These are phyloP conservation scores for Exophiala spinifera DNA, from an alignment of 2,329 filamentous ascomycete genomes.

Conservation along the genomic window DNA sequence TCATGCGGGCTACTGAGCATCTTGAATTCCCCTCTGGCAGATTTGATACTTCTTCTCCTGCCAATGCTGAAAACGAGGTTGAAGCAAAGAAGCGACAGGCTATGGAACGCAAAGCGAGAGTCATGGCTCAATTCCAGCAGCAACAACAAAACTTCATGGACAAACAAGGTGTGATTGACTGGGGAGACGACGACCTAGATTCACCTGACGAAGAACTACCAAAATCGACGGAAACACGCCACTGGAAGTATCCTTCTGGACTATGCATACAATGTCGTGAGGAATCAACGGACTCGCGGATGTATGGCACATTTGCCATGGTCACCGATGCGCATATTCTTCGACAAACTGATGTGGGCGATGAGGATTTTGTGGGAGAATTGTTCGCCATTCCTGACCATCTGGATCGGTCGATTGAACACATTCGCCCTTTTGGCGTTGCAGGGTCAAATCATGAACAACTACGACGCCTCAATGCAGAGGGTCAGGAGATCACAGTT, in stretches of 20 bases:
- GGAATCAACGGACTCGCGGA: conserved; percentile 80
- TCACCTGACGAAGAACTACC: conserved; percentile 53
- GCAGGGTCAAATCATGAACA: conserved; percentile 78
- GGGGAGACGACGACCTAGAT: conserved; percentile 78
- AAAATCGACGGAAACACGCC: conserved; percentile 61
- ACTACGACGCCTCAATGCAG: conserved; percentile 71
- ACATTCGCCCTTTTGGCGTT: conserved; percentile 83
- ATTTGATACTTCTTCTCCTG: conserved; percentile 79
- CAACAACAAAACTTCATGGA: conserved; percentile 94
- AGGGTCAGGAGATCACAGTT: conserved; percentile 66
- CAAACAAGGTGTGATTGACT: conserved; percentile 81
- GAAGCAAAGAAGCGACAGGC: conserved; percentile 89
- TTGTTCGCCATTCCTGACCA: conserved; percentile 73
- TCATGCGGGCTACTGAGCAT: conserved; percentile 63
- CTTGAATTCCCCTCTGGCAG: conserved; percentile 67
- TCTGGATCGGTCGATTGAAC: conserved; percentile 80
- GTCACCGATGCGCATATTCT: conserved; percentile 82
- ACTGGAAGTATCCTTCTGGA: conserved; percentile 86
- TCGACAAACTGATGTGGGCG: conserved; percentile 78
- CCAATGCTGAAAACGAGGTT: conserved; percentile 57
- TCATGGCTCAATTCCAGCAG: conserved; percentile 98
- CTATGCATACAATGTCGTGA: conserved; percentile 97
- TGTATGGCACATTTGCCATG: conserved; percentile 92
- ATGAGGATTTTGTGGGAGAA: conserved; percentile 80
- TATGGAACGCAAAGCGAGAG: conserved; percentile 79